Base-by-base conservation (phyloP, 2,329 filamentous ascomycete genomes). In the Reticulascus tulasneorum region DNA sequence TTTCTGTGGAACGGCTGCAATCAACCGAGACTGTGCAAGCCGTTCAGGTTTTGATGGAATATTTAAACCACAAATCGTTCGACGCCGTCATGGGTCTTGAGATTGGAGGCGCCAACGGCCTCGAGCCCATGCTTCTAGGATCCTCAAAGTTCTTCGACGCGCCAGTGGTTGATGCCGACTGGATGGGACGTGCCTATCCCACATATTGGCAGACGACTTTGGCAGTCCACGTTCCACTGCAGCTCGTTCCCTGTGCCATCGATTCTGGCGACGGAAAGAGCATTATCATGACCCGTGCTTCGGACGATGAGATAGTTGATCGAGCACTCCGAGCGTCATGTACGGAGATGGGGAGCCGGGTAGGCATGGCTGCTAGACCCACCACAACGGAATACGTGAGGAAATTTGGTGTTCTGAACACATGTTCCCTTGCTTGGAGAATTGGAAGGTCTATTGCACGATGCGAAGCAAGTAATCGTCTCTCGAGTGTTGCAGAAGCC, bases 41-140 rank as follows among this genome's bases (percentile, higher is more conserved):
- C 9, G 61, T 66, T 36, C 45, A 54, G 7, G 60, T 54, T 6
- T 54, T 67, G 28, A 57, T 61, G 53, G 47, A 53, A 35, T 53
- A 59, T 26, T 40, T 53, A 19, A 29, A 35, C 22, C 51, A 56
- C 23, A 47, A 49, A 30, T 53, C 29, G 7, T 60, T 59, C 35
- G 51, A 53, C 20, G 55, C 52, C 2, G 51, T 71, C 4, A 64
- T 75, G 49, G 67, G 64, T 2, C 57, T 73, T 6, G 71, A 76
- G 9, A 80, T 84, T 35, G 81, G 81, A n/a, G 80, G 81, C 7
- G 71, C 70, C 5, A 84, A 84, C 44, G 79, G 79, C 1, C 60
- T 82, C 8, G 70, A 77, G 44, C 69, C 72, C 8, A 61, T 82
- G 56, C 64, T 78, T 5, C 55, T 79, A 5, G 76, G 76, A 6